Evolutionary conservation across 208 protist genomes (phyloP).

Genomic region (Trypanosoma cruzi): DNA sequence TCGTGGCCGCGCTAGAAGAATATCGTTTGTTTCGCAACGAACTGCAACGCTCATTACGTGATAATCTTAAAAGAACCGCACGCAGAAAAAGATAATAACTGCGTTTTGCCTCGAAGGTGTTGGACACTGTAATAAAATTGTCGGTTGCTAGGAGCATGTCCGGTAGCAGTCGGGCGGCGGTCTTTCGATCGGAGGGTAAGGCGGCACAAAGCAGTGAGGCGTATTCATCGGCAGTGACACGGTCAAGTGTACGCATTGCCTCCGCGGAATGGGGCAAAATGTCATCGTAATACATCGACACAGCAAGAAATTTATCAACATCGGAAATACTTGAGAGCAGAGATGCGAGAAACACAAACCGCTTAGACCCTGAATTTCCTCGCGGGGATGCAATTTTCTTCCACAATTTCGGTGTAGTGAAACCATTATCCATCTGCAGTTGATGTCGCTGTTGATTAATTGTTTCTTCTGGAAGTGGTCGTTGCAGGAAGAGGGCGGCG

Average conservation of each 20-base stretch:
- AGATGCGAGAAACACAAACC: constrained; percentile 35
- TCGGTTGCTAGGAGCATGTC: constrained; percentile 35
- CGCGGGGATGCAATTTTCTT: background rate
- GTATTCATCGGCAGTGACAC: constrained; percentile 29
- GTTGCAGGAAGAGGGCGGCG: constrained; percentile 18
- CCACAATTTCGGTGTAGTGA: background rate
- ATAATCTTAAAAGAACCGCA: constrained; percentile 24
- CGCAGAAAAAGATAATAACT: constrained; percentile 38
- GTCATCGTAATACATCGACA: constrained; percentile 30
- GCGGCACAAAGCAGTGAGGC: constrained; percentile 37
- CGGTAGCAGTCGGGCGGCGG: constrained; percentile 24
- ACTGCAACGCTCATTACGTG: background rate
- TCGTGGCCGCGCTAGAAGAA: too few relatives aligned
- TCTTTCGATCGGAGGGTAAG: constrained; percentile 27
- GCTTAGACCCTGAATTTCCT: constrained; percentile 13
- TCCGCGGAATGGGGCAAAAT: constrained; percentile 26
- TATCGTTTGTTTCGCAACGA: background rate
- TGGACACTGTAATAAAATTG: constrained; percentile 23
- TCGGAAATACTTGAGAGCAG: constrained; percentile 60
- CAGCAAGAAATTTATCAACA: constrained; percentile 42
- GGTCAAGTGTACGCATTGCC: constrained; percentile 14
- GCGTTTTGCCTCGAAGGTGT: background rate
- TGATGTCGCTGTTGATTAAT: background rate
- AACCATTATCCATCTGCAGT: background rate
- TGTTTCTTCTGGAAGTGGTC: background rate